Base-by-base conservation (phyloP, 352 stramenopile genomes). In the Globisporangium heterothallicum region DNA sequence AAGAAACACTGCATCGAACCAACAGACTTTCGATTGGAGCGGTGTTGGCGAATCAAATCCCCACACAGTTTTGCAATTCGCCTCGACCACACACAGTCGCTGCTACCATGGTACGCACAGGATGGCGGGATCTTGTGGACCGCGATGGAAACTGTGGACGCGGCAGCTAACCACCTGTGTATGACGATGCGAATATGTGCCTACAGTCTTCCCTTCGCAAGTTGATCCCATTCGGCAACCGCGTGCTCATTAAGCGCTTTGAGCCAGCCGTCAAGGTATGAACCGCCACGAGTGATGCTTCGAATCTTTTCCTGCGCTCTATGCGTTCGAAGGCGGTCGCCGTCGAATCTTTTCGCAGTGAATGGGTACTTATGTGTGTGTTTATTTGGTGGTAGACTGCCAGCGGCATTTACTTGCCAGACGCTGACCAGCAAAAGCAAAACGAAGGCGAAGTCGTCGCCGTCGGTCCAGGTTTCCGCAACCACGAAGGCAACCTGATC, bases 361-460 rank as follows among this genome's bases (percentile, higher is more conserved):
- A n/a, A n/a, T n/a, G n/a, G n/a, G n/a, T 56, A 18, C 13, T 19
- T 29, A 4, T 56, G 22, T 42, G 1, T 45, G 6, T 45, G 21
- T 0, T 42, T 36, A 10, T 29, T 13, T 53, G n/a, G 14, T 42
- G 25, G 18, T 6, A 95, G 80, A 98, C 93, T 6, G 87, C 94
- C 29, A 86, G 84, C 54, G 95, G 95, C 68, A 96, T 98, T 52
- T 97, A 96, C 73, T 73, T 98, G 34, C 94, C 95, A 16, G 88
- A 96, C 42, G 88, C 94, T 29, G 86, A 92, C 42, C 77, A 78
- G 50, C 95, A 97, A 70, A 93, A 97, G 68, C 82, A 93, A 52
- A 97, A 97, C 65, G 93, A 98, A 65, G 95, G 90, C 24, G 83
- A 96, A 53, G 92, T 98, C 22, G 72, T 98, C 41, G 90, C 94